These are phyloP conservation scores for Clitocybe nebularis DNA, from an alignment of 1,284 basidiomycete species.

Conservation along the genomic window DNA sequence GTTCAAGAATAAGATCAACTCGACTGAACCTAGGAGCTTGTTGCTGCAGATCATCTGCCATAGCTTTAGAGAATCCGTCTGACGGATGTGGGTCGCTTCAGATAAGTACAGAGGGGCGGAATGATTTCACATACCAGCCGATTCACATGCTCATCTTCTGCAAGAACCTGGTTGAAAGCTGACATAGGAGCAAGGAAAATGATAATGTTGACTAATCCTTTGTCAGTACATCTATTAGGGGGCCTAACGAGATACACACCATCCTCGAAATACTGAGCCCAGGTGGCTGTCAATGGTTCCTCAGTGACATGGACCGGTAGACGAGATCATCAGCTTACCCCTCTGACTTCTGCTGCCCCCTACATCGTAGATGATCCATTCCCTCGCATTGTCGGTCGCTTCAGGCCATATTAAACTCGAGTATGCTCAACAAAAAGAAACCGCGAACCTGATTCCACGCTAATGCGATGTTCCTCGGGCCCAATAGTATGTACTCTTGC, in stretches of 20 bases:
- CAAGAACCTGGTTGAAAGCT: constrained; percentile 29
- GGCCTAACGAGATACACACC: constrained; percentile 31
- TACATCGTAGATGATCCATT: constrained; percentile 32
- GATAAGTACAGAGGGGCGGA: constrained; percentile 1
- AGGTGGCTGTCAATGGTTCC: constrained; percentile 45
- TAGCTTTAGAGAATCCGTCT: constrained; percentile 47
- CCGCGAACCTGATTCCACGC: constrained; percentile 42
- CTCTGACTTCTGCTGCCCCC: constrained; percentile 16
- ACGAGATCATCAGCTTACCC: constrained; percentile 28
- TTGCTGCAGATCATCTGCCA: constrained; percentile 62
- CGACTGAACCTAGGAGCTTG: constrained; percentile 46
- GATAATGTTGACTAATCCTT: constrained; percentile 48
- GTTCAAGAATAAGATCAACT: constrained; percentile 61
- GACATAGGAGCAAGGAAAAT: constrained; percentile 66
- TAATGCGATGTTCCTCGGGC: constrained; percentile 57
- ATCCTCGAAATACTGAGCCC: constrained; percentile 66
- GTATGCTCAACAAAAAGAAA: constrained; percentile 6
- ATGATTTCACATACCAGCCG: constrained; percentile 31
- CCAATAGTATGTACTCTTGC: constrained; percentile 62
- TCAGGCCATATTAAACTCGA: background rate
- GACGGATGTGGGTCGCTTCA: background rate
- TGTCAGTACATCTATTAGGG: background rate
- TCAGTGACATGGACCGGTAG: constrained; percentile 47
- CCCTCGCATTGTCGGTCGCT: constrained; percentile 29
- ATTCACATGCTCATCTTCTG: constrained; percentile 1